Base-by-base conservation (phyloP, 2,329 filamentous ascomycete species). In the Fusarium guadeloupense region DNA sequence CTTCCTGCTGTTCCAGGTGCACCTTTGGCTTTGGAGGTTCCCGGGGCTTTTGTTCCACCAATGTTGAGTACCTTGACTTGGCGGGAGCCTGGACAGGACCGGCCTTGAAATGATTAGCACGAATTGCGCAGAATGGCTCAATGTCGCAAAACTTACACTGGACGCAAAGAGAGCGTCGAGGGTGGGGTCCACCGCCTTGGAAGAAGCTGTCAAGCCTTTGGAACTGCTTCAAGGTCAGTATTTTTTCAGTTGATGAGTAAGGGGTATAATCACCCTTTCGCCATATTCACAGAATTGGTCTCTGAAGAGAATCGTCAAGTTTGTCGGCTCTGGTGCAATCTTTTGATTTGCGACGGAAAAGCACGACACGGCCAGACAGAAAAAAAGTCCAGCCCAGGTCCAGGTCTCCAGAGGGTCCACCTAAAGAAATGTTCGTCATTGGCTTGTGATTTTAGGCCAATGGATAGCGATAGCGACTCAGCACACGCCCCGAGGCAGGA, bases 91-190 rank as follows among this genome's bases (percentile, higher is more conserved):
- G 76, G 2, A 83, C 80, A 6, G 84, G 83, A 6, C 84, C 84
- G 49, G 81, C 72, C 83, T 87, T 52, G 14, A 33, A 46, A 54
- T 42, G 30, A 46, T 68, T 10, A 69, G 67, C 34, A 42, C 12
- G 19, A 49, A 53, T 47, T 35, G 30, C 21, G 37, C 39, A 41
- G 40, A 51, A 49, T 19, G 26, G 13, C 57, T 10, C 30, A 9
- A 31, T 38, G 53, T 57, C 46, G 54, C 49, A 50, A 39, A 55
- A 83, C 88, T 78, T 83, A 92, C 89, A 80, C 90, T 92, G 53
- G 83, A 80, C 53, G 88, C 83, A 77, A 93, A 93, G 33, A 93
- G 81, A 59, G 88, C 87, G 69, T 88, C 82, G 65, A 93, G 80
- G 51, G 82, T 78, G 73, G 89, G 88, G 79, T 93, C 89, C 57